phyloP scores from a whole-genome alignment of 2,329 filamentous ascomycete species.

The Passalora sequoiae region DNA sequence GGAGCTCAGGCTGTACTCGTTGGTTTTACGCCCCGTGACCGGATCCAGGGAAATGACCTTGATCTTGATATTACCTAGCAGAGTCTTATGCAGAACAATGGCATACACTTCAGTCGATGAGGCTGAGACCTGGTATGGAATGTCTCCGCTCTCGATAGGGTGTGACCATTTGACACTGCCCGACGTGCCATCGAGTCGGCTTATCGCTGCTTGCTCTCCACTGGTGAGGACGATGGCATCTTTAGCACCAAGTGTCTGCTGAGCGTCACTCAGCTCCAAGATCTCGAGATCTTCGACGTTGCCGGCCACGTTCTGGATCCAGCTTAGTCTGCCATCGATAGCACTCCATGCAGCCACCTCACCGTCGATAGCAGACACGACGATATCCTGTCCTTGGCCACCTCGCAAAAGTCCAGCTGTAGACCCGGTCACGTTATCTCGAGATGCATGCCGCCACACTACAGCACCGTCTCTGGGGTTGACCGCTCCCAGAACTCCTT shows the following conservation, averaged over 20 bases:
- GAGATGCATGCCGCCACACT: constrained; percentile 77
- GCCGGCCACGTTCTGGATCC: constrained; percentile 60
- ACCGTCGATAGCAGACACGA: constrained; percentile 67
- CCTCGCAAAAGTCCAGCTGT: constrained; percentile 54
- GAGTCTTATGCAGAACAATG: constrained; percentile 65
- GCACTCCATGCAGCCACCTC: constrained; percentile 79
- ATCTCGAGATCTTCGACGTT: constrained; percentile 67
- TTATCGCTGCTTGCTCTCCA: constrained; percentile 56
- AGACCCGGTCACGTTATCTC: constrained; percentile 34
- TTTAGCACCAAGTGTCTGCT: constrained; percentile 44
- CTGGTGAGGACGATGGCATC: constrained; percentile 66
- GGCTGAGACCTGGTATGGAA: constrained; percentile 69
- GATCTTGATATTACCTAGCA: constrained; percentile 65
- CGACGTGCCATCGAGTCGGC: constrained; percentile 65
- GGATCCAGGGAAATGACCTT: constrained; percentile 70
- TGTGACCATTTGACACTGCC: constrained; percentile 77
- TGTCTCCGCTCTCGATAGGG: constrained; percentile 58
- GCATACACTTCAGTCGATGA: constrained; percentile 67
- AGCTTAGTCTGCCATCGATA: constrained; percentile 70
- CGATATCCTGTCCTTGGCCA: constrained; percentile 71
- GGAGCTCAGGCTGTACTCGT: constrained; percentile 66
- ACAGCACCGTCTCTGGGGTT: constrained; percentile 80
- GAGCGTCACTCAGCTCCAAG: constrained; percentile 60
- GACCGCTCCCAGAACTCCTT: constrained; percentile 76
- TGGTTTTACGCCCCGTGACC: constrained; percentile 63